Base-by-base conservation (phyloP, 345 rosid species). In the Excoecaria agallocha region DNA sequence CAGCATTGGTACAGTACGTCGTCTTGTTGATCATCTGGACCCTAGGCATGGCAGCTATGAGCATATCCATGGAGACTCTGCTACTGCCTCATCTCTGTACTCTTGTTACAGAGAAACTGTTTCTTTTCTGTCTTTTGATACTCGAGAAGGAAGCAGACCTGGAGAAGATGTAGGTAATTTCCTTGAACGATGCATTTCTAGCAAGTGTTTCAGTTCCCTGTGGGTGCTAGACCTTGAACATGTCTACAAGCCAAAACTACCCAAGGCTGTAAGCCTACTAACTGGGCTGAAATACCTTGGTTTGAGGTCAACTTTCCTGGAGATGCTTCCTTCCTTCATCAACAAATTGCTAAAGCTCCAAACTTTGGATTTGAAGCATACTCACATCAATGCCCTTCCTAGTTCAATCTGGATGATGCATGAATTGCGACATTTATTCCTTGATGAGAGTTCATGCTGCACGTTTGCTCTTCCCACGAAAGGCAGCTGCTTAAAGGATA, bases 211-310 rank as follows among this genome's bases (percentile, higher is more conserved):
- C 12, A 30, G 38, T 35, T 57, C 54, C 19, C 60, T 81, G 13
- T 63, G 76, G 51, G 75, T 80, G 19, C 78, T 81, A 19, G 81
- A 81, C 50, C 71, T 78, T 38, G 82, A 82, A 45, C 54, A 74
- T 48, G 74, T 65, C 2, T 72, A 67, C 61, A 70, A 52, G 57
- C 85, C 85, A 0, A 67, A 69, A 66, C 59, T 82, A 30, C 73
- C 74, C 12, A 37, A 77, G 46, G 51, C 61, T 15, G 55, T 79
- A 0, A 55, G 73, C 19, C 62, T 73, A 38, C 70, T 82, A 39
- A 68, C 43, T 37, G 67, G 55, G 8, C 37, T 82, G 35, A 82
- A 65, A 63, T 77, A 81, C 79, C 63, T 81, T 35, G 80, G 83
- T 39, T 61, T 76, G 80, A 73, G 83, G 30, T 76, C 78, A 38